Conservation (phyloP, 2,329 filamentous ascomycete species). For the Tolypocladium amazonense region DNA sequence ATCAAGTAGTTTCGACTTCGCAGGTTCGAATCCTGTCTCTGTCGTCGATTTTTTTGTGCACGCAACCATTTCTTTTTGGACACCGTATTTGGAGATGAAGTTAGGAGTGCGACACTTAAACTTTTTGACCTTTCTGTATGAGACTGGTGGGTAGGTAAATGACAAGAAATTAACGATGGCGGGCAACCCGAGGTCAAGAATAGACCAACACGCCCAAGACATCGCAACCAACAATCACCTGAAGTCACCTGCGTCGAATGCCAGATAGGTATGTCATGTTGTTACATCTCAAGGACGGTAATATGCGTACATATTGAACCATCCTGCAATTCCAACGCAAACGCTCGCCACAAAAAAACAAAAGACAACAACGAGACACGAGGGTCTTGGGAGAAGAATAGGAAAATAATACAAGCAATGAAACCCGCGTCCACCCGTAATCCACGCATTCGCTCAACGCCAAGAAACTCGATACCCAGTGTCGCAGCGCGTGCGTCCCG, state of each 20-base stretch:
- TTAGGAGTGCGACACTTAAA: background rate
- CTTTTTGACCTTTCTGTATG: too few relatives aligned
- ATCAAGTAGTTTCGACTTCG: constrained; percentile 2
- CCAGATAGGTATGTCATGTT: background rate
- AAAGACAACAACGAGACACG: background rate
- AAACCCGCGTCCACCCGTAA: background rate
- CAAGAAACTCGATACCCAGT: background rate
- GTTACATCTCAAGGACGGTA: background rate
- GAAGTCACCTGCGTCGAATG: background rate
- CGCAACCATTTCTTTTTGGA: background rate
- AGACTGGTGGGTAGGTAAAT: too few relatives aligned
- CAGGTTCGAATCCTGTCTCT: constrained; percentile 5
- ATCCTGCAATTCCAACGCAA: background rate
- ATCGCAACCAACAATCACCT: background rate
- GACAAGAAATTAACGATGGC: too few relatives aligned
- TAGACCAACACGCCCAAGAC: background rate
- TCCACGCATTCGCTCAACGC: background rate
- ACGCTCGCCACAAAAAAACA: background rate
- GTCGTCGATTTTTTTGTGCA: background rate
- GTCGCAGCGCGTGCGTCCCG: too few relatives aligned
- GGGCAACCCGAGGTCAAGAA: too few relatives aligned
- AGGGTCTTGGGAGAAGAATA: background rate
- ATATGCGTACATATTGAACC: background rate
- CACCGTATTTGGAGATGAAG: background rate
- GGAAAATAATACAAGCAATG: background rate